These are phyloP conservation scores for Tylopilus cervinicoccineus DNA, from an alignment of 768 basidiomycete species.

Conservation along the genomic window DNA sequence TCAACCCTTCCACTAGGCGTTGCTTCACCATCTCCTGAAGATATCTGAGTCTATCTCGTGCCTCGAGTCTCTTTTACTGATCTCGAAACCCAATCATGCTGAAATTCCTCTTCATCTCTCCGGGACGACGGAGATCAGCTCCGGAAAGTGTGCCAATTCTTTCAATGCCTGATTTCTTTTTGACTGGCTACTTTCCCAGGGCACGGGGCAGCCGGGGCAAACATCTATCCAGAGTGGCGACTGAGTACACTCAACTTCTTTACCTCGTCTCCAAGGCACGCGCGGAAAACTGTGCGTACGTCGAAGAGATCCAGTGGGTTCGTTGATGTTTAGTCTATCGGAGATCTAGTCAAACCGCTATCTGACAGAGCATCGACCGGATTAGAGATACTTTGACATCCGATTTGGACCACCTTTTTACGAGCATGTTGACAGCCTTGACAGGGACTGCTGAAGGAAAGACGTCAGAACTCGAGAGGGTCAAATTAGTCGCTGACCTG, in stretches of 20 bases:
- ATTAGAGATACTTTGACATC: constrained; percentile 82
- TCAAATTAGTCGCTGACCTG: constrained; percentile 60
- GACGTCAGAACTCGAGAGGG: constrained; percentile 59
- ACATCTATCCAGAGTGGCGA: constrained; percentile 78
- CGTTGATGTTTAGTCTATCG: constrained; percentile 27
- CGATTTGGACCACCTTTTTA: constrained; percentile 82
- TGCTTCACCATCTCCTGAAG: constrained; percentile 84
- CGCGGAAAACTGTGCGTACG: constrained; percentile 70
- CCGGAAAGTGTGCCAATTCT: constrained; percentile 32
- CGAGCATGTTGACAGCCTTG: constrained; percentile 51
- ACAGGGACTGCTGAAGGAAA: constrained; percentile 46
- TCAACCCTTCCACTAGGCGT: constrained; percentile 48
- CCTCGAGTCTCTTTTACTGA: constrained; percentile 80
- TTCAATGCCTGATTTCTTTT: background rate
- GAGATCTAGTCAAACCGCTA: constrained; percentile 8
- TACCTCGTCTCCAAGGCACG: constrained; percentile 87
- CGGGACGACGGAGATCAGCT: constrained; percentile 25
- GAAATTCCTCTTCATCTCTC: constrained; percentile 30
- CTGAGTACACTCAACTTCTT: constrained; percentile 88
- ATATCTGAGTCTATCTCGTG: constrained; percentile 89
- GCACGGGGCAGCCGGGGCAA: constrained; percentile 65
- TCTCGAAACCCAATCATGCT: constrained; percentile 43
- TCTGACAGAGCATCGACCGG: constrained; percentile 68
- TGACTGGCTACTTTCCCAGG: constrained; percentile 35
- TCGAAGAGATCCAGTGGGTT: constrained; percentile 86